Conservation (phyloP, 176 grass and related monocot species). For the Aegilops speltoides region DNA sequence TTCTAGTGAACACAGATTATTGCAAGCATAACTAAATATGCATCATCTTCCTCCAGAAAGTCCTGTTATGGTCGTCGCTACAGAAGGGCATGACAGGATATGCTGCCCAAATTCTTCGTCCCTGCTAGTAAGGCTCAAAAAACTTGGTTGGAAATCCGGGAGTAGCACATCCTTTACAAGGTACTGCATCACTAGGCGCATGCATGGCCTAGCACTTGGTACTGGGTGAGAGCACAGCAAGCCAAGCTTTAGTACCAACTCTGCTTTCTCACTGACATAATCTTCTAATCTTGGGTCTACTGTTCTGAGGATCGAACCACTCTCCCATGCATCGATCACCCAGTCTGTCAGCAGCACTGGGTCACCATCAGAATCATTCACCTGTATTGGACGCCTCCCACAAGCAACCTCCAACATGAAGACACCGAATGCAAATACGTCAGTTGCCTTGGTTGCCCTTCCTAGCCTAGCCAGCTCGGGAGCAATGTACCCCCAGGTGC, state of each 20-base stretch:
- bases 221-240: background rate
- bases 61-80: background rate
- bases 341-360: background rate
- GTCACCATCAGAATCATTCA: background rate
- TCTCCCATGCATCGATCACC: background rate
- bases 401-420: constrained; percentile 39
- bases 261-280: background rate
- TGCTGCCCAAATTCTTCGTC: background rate
- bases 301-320: background rate
- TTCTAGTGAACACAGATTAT: background rate
- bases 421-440: constrained; percentile 48
- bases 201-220: background rate
- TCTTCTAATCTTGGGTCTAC: background rate
- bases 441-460: constrained; percentile 40
- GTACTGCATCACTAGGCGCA: background rate
- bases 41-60: constrained; percentile 9
- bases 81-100: background rate
- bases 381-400: constrained; percentile 23
- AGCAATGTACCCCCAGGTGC: constrained; percentile 43
- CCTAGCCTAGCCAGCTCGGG: constrained; percentile 43
- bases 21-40: background rate
- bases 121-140: background rate
- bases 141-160: background rate
- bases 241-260: constrained; percentile 3
- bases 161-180: background rate